Conservation (phyloP, 208 protist genomes). For the Trypanosoma boissoni region DNA sequence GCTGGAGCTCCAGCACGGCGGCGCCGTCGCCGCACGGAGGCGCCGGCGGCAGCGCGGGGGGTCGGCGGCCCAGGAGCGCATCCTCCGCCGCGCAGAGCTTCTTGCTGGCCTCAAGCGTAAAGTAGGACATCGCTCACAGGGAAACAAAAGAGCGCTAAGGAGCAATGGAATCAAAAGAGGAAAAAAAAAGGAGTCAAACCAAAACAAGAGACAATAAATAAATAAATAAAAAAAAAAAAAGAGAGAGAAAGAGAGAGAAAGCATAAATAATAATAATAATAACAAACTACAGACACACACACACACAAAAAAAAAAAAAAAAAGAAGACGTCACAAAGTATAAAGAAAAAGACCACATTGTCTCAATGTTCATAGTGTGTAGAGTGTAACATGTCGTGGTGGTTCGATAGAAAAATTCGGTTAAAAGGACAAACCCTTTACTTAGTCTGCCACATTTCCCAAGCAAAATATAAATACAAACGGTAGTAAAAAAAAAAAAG, state of each 20-base stretch:
- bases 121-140: conserved; percentile 52
- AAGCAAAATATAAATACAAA: no score
- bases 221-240: conserved; percentile 1
- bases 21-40: background rate
- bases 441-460: no score
- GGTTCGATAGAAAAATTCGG: no score
- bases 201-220: background rate
- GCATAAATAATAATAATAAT: background rate
- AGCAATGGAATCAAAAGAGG: background rate
- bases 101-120: conserved; percentile 51
- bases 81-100: conserved; percentile 65
- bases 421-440: no score
- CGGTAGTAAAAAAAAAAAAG: conserved; percentile 8
- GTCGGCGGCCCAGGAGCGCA: conserved; percentile 35
- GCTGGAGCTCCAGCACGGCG: conserved; percentile 37
- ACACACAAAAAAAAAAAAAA: conserved; percentile 12
- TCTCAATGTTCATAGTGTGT: no score
- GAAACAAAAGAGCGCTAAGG: background rate
- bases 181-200: conserved; percentile 18
- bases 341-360: background rate
- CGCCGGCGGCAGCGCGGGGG: background rate
- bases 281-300: conserved; percentile 15
- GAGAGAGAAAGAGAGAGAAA: background rate
- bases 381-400: no score
- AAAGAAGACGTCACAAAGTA: background rate